These are phyloP conservation scores for Actinomortierella ambigua DNA, from an alignment of 371 early-diverging fungal genomes.

Conservation along the genomic window DNA sequence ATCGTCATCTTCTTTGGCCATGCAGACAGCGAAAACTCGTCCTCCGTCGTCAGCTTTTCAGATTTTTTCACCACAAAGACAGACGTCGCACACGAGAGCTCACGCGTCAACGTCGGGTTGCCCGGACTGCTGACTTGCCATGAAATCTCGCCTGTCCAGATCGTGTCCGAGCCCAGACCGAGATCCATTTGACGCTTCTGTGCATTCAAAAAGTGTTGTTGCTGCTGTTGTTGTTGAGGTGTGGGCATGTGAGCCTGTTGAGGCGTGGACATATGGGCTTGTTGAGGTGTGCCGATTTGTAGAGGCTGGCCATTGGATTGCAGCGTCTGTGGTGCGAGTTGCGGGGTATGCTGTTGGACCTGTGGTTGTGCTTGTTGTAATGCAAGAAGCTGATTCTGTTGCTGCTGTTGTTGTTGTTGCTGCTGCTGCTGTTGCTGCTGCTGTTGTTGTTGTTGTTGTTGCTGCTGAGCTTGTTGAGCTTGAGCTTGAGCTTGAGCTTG, in stretches of 20 bases:
- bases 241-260: too few relatives aligned
- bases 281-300: too few relatives aligned
- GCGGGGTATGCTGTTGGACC: background rate
- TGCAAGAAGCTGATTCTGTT: conserved; percentile 4
- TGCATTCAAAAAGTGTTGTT: conserved; percentile 20
- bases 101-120: conserved; percentile 44
- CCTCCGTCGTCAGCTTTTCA: conserved; percentile 48
- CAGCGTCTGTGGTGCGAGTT: background rate
- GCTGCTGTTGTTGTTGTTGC: background rate
- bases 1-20: conserved; percentile 62
- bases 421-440: conserved; percentile 7
- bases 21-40: conserved; percentile 51
- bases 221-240: conserved; percentile 13
- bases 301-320: background rate
- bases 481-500: too few relatives aligned
- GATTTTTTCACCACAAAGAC: conserved; percentile 53
- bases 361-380: conserved; percentile 2
- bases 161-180: conserved; percentile 47
- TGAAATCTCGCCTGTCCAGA: conserved; percentile 64
- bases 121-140: conserved; percentile 54
- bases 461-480: too few relatives aligned
- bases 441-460: too few relatives aligned
- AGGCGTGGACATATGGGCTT: too few relatives aligned
- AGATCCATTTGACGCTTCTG: conserved; percentile 33
- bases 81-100: conserved; percentile 54